Conservation (phyloP, 2,329 filamentous ascomycete species). For the Hypomyces rosellus region DNA sequence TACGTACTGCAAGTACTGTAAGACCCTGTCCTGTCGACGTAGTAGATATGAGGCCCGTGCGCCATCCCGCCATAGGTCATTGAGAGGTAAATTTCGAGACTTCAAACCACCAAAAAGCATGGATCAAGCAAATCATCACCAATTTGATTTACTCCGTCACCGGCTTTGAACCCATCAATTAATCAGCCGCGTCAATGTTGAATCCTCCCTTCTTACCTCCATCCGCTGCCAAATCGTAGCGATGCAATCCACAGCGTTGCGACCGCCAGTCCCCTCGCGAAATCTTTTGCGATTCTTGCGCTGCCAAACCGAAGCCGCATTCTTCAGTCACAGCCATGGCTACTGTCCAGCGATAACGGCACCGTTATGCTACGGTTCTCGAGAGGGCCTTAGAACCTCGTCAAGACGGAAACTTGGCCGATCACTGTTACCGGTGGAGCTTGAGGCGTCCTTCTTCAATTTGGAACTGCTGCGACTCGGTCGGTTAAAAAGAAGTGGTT, state of each 20-base stretch:
- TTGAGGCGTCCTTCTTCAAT: slow-evolving; percentile 26
- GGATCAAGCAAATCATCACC: background rate
- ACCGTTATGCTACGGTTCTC: background rate
- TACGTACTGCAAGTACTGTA: too few relatives aligned
- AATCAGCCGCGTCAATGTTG: slow-evolving; percentile 12
- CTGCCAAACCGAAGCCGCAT: slow-evolving; percentile 58
- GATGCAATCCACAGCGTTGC: slow-evolving; percentile 39
- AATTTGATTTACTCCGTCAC: background rate
- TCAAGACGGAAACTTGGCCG: slow-evolving; percentile 1
- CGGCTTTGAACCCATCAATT: background rate
- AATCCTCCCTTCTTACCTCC: background rate
- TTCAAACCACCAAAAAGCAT: too few relatives aligned
- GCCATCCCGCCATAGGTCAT: too few relatives aligned
- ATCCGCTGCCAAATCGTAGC: slow-evolving; percentile 17
- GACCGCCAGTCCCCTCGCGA: slow-evolving; percentile 43
- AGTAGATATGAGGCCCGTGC: too few relatives aligned
- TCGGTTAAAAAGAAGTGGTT: slow-evolving; percentile 8
- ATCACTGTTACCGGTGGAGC: slow-evolving; percentile 12
- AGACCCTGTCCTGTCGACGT: too few relatives aligned
- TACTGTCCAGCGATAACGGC: background rate
- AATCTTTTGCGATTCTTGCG: slow-evolving; percentile 66
- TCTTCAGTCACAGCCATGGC: slow-evolving; percentile 38
- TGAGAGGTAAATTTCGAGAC: too few relatives aligned
- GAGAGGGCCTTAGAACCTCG: background rate
- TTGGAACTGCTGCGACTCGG: slow-evolving; percentile 17